These are phyloP conservation scores for Pythium plurisporium DNA, from an alignment of 352 stramenopile species.

Conservation along the genomic window DNA sequence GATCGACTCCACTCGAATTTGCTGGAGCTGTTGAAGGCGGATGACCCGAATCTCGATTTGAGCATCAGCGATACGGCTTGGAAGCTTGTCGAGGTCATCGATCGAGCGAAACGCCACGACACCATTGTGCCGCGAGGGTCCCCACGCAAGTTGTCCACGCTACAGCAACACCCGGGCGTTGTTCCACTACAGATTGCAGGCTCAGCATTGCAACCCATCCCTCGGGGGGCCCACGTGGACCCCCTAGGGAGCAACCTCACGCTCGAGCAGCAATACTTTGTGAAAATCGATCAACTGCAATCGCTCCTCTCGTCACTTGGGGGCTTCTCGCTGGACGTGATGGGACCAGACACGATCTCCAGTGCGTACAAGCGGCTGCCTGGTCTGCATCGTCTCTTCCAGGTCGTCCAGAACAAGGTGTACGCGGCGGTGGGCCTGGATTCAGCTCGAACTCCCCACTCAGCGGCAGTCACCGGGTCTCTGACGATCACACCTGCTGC, in stretches of 20 bases:
- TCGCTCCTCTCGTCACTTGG: slow-evolving; percentile 38
- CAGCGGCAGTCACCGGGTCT: neutral
- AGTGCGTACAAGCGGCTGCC: slow-evolving; percentile 45
- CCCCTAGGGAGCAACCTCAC: slow-evolving; percentile 26
- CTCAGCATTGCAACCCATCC: neutral
- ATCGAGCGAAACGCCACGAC: slow-evolving; percentile 22
- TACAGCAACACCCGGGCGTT: neutral
- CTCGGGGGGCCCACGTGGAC: slow-evolving; percentile 2
- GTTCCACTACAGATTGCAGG: neutral
- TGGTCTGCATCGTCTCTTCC: slow-evolving; percentile 39
- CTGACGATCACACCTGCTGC: neutral
- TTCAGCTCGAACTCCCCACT: neutral
- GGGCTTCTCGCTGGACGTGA: slow-evolving; percentile 35
- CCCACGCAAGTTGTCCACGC: neutral
- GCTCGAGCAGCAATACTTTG: slow-evolving; percentile 51
- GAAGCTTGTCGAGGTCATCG: slow-evolving; percentile 51
- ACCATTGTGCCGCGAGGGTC: slow-evolving; percentile 8
- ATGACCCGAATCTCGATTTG: slow-evolving; percentile 11
- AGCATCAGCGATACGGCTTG: slow-evolving; percentile 38
- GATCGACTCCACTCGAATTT: slow-evolving; percentile 45
- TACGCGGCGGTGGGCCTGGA: slow-evolving; percentile 41
- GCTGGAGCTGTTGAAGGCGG: slow-evolving; percentile 50
- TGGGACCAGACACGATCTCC: slow-evolving; percentile 52
- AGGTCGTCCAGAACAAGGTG: slow-evolving; percentile 29
- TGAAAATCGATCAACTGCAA: slow-evolving; percentile 65